phyloP scores from a whole-genome alignment of 768 basidiomycete species.

The Cystobasidium onofrii region DNA sequence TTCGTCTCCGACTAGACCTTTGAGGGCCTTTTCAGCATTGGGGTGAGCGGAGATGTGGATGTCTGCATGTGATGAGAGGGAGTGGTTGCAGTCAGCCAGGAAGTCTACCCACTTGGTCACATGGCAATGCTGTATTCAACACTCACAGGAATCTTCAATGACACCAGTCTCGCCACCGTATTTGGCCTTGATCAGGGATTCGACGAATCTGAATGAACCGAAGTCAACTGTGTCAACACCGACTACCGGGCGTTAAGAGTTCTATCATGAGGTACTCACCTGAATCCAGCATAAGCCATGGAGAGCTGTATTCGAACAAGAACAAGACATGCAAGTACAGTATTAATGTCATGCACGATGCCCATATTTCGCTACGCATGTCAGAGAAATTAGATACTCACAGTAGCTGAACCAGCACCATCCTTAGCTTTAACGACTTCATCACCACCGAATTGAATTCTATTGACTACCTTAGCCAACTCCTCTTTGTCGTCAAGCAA shows the following conservation, averaged over 20 bases:
- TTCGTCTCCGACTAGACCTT: conserved; percentile 64
- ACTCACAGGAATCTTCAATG: conserved; percentile 44
- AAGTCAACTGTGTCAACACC: too few relatives aligned
- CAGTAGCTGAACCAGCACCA: conserved; percentile 78
- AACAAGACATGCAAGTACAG: too few relatives aligned
- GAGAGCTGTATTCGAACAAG: conserved; percentile 46
- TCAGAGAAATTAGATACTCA: conserved; percentile 46
- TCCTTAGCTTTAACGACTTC: conserved; percentile 98
- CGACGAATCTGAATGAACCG: conserved; percentile 68
- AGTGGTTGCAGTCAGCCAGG: too few relatives aligned
- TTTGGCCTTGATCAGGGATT: conserved; percentile 70
- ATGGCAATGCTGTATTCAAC: too few relatives aligned
- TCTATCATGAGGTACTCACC: not conserved
- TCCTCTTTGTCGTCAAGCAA: conserved; percentile 48
- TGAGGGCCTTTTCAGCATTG: conserved; percentile 63
- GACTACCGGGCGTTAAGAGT: too few relatives aligned
- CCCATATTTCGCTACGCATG: too few relatives aligned
- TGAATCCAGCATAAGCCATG: conserved; percentile 64
- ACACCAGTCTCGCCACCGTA: conserved; percentile 81
- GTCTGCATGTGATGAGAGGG: too few relatives aligned
- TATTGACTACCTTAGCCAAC: conserved; percentile 61
- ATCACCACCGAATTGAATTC: conserved; percentile 92
- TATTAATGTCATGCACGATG: too few relatives aligned
- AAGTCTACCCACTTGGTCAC: too few relatives aligned
- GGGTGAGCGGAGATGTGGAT: conserved; percentile 69